phyloP scores from a whole-genome alignment of 2,329 filamentous ascomycete genomes.

The Diaporthe australafricana region DNA sequence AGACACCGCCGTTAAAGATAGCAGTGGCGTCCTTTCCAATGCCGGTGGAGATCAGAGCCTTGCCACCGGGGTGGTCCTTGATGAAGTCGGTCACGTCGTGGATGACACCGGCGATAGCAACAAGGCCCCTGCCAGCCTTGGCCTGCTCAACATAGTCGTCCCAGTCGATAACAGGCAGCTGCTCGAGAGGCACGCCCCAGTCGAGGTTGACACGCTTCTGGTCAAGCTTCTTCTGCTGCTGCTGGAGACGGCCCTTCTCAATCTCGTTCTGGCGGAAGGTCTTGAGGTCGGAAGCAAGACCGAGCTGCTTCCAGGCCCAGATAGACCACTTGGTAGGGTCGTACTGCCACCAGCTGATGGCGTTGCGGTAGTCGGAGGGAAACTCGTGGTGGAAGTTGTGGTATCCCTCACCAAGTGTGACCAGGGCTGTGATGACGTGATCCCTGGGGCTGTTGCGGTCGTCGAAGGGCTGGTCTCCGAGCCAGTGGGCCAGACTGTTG shows the following conservation, averaged over 20 bases:
- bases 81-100: slow-evolving; percentile 89
- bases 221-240: slow-evolving; percentile 92
- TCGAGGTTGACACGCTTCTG: slow-evolving; percentile 85
- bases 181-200: slow-evolving; percentile 88
- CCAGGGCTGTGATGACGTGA: slow-evolving; percentile 85
- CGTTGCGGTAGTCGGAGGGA: slow-evolving; percentile 92
- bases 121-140: slow-evolving; percentile 81
- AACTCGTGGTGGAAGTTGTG: slow-evolving; percentile 98
- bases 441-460: slow-evolving; percentile 93
- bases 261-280: slow-evolving; percentile 93
- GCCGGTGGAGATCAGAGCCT: slow-evolving; percentile 84
- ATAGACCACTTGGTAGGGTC: slow-evolving; percentile 94
- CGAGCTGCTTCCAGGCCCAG: slow-evolving; percentile 85
- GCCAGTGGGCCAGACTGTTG: slow-evolving; percentile 91
- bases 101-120: slow-evolving; percentile 85
- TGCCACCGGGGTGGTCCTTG: slow-evolving; percentile 90
- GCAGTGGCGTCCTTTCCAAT: slow-evolving; percentile 90
- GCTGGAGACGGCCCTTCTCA: slow-evolving; percentile 90
- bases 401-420: slow-evolving; percentile 87
- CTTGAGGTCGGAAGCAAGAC: slow-evolving; percentile 88
- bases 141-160: slow-evolving; percentile 84
- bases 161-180: slow-evolving; percentile 87
- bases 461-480: slow-evolving; percentile 92
- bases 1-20: slow-evolving; percentile 93
- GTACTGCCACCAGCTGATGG: slow-evolving; percentile 91